Percentiles rank a stretch among this genome's conserved stretches.
phyloP scores from a whole-genome alignment of 2,329 filamentous ascomycete genomes.

The Zymoseptoria brevis region DNA sequence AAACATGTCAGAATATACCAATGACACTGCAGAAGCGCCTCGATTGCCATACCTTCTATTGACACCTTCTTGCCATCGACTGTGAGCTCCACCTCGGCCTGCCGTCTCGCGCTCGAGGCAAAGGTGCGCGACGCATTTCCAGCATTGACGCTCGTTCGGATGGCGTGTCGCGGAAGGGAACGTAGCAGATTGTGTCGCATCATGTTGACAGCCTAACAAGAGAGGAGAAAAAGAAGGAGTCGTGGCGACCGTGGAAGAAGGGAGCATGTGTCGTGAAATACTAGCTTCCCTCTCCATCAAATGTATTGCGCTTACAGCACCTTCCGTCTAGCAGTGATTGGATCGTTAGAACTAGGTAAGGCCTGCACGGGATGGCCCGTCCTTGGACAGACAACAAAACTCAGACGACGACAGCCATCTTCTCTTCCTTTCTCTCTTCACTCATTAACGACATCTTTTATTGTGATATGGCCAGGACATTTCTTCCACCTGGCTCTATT shows the following conservation, averaged over 20 bases:
- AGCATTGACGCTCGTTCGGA: slow-evolving; percentile 24
- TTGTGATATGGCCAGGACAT: slow-evolving; percentile 51
- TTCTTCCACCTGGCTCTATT: slow-evolving; percentile 46
- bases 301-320: not conserved
- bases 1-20: not conserved
- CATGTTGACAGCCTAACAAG: slow-evolving; percentile 36
- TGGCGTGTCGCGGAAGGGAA: slow-evolving; percentile 49
- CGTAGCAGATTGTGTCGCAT: slow-evolving; percentile 59
- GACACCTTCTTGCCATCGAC: slow-evolving; percentile 96
- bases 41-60: slow-evolving; percentile 67
- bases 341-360: slow-evolving; percentile 10
- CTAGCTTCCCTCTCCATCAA: not conserved
- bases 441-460: slow-evolving; percentile 56
- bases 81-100: slow-evolving; percentile 92
- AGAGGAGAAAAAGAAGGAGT: slow-evolving; percentile 1
- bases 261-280: not conserved
- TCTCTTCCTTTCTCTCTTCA: slow-evolving; percentile 30
- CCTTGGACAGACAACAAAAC: not conserved
- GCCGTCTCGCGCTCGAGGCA: slow-evolving; percentile 67
- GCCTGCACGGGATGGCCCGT: slow-evolving; percentile 4
- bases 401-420: not conserved
- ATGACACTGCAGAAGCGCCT: not conserved
- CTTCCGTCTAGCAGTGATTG: slow-evolving; percentile 15
- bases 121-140: slow-evolving; percentile 65
- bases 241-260: not conserved